Conservation (phyloP, 2,329 filamentous ascomycete genomes). For the Colletotrichum tropicale region DNA sequence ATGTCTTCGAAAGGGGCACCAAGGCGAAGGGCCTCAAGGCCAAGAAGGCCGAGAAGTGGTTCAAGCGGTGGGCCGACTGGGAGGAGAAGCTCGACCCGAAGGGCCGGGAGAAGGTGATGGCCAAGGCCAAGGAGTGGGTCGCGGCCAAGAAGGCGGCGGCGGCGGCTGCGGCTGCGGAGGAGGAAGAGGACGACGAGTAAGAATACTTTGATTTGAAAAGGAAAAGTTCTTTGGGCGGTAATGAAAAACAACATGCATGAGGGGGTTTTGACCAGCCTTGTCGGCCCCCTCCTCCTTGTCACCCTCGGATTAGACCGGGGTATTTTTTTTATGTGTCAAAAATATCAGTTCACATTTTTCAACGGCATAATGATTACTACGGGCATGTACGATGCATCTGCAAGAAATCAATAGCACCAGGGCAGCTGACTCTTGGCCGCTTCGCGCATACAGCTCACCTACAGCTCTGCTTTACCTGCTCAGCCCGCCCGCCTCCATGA, state of each 20-base stretch:
- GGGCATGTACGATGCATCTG: background rate
- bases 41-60: conserved; percentile 84
- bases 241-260: conserved; percentile 3
- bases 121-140: conserved; percentile 74
- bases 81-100: conserved; percentile 65
- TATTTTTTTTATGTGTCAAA: conserved; percentile 1
- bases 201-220: background rate
- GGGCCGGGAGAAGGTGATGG: conserved; percentile 72
- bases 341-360: background rate
- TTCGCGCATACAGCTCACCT: background rate
- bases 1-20: conserved; percentile 82
- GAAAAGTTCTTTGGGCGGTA: conserved; percentile 11
- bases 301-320: background rate
- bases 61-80: conserved; percentile 90
- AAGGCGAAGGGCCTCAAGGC: conserved; percentile 76
- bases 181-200: conserved; percentile 40
- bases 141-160: conserved; percentile 50
- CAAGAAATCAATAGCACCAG: background rate
- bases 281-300: background rate
- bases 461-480: background rate
- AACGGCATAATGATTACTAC: background rate
- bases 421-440: background rate
- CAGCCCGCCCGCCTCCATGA: background rate
- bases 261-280: background rate
- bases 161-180: conserved; percentile 38